Conservation (phyloP, 345 rosid genomes). For the Moricandia arvensis region DNA sequence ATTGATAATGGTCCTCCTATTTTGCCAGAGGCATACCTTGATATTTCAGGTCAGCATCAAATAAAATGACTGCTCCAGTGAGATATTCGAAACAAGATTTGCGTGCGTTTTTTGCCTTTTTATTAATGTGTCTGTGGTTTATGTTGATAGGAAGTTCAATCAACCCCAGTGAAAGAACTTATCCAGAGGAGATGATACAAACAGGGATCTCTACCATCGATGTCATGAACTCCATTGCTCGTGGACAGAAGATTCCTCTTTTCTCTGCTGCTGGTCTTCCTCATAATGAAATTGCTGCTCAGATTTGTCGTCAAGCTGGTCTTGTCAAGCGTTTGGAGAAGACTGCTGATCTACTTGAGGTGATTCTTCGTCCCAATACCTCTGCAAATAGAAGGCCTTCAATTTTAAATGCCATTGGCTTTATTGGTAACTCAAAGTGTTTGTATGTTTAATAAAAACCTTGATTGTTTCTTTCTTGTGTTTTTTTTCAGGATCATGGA, state of each 20-base stretch:
- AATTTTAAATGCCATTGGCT: neutral
- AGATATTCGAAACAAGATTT: neutral
- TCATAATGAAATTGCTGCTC: constrained; percentile 98
- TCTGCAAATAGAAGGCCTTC: neutral
- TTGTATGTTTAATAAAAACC: neutral
- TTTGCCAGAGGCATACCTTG: constrained; percentile 93
- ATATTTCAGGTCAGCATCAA: constrained; percentile 72
- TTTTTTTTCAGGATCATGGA: constrained; percentile 56
- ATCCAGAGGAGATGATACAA: constrained; percentile 98
- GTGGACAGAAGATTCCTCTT: constrained; percentile 97
- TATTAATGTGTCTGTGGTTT: neutral
- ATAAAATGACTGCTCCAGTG: neutral
- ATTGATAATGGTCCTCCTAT: constrained; percentile 98
- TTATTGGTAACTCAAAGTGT: neutral
- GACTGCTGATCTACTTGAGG: constrained; percentile 73
- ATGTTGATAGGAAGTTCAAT: constrained; percentile 75
- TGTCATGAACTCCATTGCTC: constrained; percentile 97
- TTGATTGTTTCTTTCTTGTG: neutral
- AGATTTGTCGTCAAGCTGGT: constrained; percentile 99
- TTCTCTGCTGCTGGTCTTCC: constrained; percentile 99
- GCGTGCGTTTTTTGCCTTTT: neutral
- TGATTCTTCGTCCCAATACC: constrained; percentile 20
- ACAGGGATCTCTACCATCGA: constrained; percentile 97
- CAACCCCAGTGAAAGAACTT: constrained; percentile 98
- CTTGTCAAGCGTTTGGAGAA: constrained; percentile 93